A percentile compares a stretch with the other conserved stretches of the same genome.
These are phyloP conservation scores for Amoebophrya sp. DNA, from an alignment of 169 alveolate species.

Conservation along the genomic window DNA sequence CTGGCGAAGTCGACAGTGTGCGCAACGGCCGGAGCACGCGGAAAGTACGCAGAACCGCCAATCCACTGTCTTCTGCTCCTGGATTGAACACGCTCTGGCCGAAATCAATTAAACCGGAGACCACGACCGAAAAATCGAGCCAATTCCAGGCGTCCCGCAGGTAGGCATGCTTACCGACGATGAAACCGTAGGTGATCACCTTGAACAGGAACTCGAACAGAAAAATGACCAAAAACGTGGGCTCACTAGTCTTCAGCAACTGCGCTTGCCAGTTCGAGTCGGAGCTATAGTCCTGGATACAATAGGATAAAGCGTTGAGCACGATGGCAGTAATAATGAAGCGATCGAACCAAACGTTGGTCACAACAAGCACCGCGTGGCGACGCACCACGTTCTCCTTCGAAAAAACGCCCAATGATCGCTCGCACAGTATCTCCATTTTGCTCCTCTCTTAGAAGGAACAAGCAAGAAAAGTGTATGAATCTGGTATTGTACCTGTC, in stretches of 20 bases:
- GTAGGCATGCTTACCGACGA: constrained; percentile 50
- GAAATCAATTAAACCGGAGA: constrained; percentile 43
- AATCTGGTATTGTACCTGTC: too few relatives aligned
- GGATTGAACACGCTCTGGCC: neutral
- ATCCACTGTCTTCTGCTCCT: neutral
- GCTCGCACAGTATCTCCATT: too few relatives aligned
- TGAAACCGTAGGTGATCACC: constrained; percentile 48
- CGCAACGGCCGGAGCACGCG: neutral
- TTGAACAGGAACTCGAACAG: constrained; percentile 28
- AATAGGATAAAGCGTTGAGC: neutral
- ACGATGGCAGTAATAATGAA: neutral
- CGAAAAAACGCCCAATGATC: neutral
- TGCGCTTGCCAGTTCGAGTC: neutral
- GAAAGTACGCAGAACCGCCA: neutral
- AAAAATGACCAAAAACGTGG: neutral
- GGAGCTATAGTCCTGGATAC: neutral
- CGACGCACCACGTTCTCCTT: neutral
- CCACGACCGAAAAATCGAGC: constrained; percentile 60
- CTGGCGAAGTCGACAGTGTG: neutral
- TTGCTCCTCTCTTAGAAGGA: too few relatives aligned
- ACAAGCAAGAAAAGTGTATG: too few relatives aligned
- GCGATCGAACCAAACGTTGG: neutral
- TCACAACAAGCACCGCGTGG: neutral
- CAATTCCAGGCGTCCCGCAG: constrained; percentile 62
- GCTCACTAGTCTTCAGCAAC: neutral